A percentile compares a stretch with the other conserved stretches of the same genome.
phyloP scores from a whole-genome alignment of 495 filamentous ascomycete species.

The Corynascus novoguineensis region DNA sequence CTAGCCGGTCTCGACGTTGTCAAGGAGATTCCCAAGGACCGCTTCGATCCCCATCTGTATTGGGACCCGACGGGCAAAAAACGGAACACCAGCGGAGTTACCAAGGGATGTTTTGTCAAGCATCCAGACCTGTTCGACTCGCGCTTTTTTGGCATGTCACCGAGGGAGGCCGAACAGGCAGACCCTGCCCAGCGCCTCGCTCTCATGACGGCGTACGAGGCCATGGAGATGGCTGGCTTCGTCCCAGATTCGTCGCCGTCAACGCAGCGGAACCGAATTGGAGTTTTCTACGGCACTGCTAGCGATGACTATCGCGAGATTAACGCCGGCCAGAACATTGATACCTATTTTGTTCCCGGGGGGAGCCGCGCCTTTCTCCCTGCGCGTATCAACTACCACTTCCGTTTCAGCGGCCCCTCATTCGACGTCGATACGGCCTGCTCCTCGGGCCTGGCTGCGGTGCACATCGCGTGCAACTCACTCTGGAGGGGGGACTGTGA shows the following conservation, averaged over 20 bases:
- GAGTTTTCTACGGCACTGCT: slow-evolving; percentile 81
- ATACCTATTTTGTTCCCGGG: slow-evolving; percentile 85
- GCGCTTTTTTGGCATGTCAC: slow-evolving; percentile 87
- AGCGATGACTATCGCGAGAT: slow-evolving; percentile 83
- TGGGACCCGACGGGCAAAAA: slow-evolving; percentile 63
- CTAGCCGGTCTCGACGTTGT: slow-evolving; percentile 54
- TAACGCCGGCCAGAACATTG: slow-evolving; percentile 75
- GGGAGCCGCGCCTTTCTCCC: slow-evolving; percentile 75
- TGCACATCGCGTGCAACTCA: slow-evolving; percentile 76
- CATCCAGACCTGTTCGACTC: slow-evolving; percentile 69
- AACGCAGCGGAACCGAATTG: slow-evolving; percentile 72
- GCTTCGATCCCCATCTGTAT: slow-evolving; percentile 68
- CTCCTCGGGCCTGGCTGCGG: slow-evolving; percentile 69
- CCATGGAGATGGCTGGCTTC: slow-evolving; percentile 78
- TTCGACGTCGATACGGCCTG: slow-evolving; percentile 83
- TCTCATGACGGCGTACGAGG: slow-evolving; percentile 76
- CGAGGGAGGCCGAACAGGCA: slow-evolving; percentile 74
- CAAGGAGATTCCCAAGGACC: slow-evolving; percentile 54
- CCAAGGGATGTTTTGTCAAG: slow-evolving; percentile 77
- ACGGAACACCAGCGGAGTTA: slow-evolving; percentile 69
- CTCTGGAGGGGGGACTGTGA: slow-evolving; percentile 72
- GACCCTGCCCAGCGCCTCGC: slow-evolving; percentile 81
- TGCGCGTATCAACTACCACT: slow-evolving; percentile 71
- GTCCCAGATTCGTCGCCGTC: slow-evolving; percentile 76
- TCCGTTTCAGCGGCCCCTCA: slow-evolving; percentile 78